Base-by-base conservation (phyloP, 164 flowering plant species). In the Protea cynaroides region DNA sequence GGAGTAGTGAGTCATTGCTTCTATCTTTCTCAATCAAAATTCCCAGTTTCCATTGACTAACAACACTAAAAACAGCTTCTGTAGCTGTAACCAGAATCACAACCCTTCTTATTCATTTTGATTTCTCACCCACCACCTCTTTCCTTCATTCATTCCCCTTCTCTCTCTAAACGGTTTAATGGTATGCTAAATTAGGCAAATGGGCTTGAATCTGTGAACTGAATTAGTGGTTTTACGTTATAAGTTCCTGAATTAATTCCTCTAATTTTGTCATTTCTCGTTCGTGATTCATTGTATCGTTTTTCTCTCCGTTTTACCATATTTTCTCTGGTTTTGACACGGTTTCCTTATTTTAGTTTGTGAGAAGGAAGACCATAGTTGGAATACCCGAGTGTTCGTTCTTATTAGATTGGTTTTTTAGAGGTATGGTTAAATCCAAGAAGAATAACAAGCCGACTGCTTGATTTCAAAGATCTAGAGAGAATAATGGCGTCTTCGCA, bases 401-500 rank as follows among this genome's bases (percentile, higher is more conserved):
- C 55, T 22, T 24, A 55, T 4, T 70, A 59, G 36, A 53, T 52
- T 49, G 12, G 18, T 25, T 34, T 9, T 19, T 15, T 18, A 3
- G 19, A 61, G 25, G 19, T 3, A 25, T 50, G 13, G 43, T 15
- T 22, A n/a, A 3, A 29, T 50, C n/a, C 4, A 3, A 38, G 6
- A 36, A 51, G 22, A 25, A 51, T 25, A 12, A 25, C 9, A 7
- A 5, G 2, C 8, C 7, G 37, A 13, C 47, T 1, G 21, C 38
- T 43, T 25, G 53, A 22, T 34, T 21, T 12, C 55, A 19, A 43
- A 87, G n/a, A n/a, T n/a, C n/a, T 2, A 29, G 34, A 5, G 34
- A 5, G 5, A 29, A 29, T 2, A 29, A 29, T 84, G 90, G 86
- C 87, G 25, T 84, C 84, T 47, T 81, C 84, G 0, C 84, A 79